Evolutionary conservation across 2,329 filamentous ascomycete genomes (phyloP), one percentile per base, ranked within the genome.

Genomic region (Fusarium stilboides): DNA sequence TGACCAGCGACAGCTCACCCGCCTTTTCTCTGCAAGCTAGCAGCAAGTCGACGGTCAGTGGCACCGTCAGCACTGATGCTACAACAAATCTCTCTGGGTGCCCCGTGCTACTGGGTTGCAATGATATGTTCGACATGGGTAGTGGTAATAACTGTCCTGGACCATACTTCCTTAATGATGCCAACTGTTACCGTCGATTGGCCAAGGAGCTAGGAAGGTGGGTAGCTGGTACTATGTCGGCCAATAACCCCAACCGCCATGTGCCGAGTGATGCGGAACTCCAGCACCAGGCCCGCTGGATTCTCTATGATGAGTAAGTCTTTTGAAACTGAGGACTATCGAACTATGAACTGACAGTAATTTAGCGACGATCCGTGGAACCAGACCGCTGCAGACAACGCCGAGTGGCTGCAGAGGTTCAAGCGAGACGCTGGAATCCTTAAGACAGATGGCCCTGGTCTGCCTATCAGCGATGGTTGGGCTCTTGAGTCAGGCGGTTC

Each of bases 231-330:
- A 82, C 83, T 24, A 88, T 85, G 82, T 89, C 87, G 6, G 77
- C 84, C 1, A 88, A 89, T 68, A 90, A 90, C 65, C 88, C 87
- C 3, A 88, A 84, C 73, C 80, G 81, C 40, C 88, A 90, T 61
- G 78, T 86, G n/a, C 88, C 85, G 1, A 85, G 83, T 1, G 88
- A 90, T 66, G 83, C 86, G n/a, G 88, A 90, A 72, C 77, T 91
- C n/a, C 86, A 89, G 72, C 85, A 89, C 65, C 88, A 90, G 73
- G 87, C 88, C 4, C 83, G 88, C 19, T 90, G 87, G 86, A 84
- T 90, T 36, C 77, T 89, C 1, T 90, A 88, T 60, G 87, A 90
- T 57, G 87, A 89, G 83, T 89, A 77, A 78, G 86, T 81, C 31
- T 50, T 3, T 24, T 42, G 6, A 28, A 14, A 2, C 13, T 31